phyloP scores from a whole-genome alignment of 192 early-diverging fungal species.

The Lobosporangium transversale region DNA sequence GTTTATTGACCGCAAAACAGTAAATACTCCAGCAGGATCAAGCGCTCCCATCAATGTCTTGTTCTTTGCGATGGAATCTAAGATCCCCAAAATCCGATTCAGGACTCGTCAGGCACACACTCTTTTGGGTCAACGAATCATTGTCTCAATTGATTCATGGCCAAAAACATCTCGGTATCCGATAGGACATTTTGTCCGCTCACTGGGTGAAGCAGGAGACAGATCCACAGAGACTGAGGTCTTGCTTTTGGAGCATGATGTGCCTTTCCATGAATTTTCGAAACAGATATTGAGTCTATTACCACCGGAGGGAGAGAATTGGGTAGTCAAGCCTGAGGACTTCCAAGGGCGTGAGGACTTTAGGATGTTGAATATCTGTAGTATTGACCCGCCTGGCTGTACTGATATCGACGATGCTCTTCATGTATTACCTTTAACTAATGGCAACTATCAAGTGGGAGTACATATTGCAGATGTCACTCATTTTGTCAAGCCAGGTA shows the following conservation, averaged over 20 bases:
- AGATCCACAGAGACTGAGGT: slow-evolving; percentile 96
- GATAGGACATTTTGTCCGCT: slow-evolving; percentile 91
- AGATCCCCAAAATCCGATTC: slow-evolving; percentile 94
- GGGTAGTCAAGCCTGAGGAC: slow-evolving; percentile 81
- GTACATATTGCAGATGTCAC: slow-evolving; percentile 98
- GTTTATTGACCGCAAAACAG: slow-evolving; percentile 80
- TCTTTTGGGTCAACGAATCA: slow-evolving; percentile 85
- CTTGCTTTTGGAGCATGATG: slow-evolving; percentile 94
- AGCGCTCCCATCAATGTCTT: slow-evolving; percentile 77
- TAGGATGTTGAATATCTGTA: slow-evolving; percentile 86
- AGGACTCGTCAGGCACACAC: slow-evolving; percentile 86
- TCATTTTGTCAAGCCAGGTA: slow-evolving; percentile 85
- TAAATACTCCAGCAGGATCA: slow-evolving; percentile 65
- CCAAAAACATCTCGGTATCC: slow-evolving; percentile 82
- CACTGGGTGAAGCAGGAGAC: slow-evolving; percentile 94
- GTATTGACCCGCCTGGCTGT: slow-evolving; percentile 99
- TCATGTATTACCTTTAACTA: slow-evolving; percentile 81
- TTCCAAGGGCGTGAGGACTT: slow-evolving; percentile 82
- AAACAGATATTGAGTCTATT: slow-evolving; percentile 83
- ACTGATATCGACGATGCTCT: slow-evolving; percentile 99
- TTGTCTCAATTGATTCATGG: slow-evolving; percentile 96
- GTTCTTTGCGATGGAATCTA: slow-evolving; percentile 90
- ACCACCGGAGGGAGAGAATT: slow-evolving; percentile 88
- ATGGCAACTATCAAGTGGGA: slow-evolving; percentile 90
- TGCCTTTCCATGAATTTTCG: slow-evolving; percentile 94